phyloP scores from a whole-genome alignment of 139 green algal species.

The Pseudopediastrum boryanum region DNA sequence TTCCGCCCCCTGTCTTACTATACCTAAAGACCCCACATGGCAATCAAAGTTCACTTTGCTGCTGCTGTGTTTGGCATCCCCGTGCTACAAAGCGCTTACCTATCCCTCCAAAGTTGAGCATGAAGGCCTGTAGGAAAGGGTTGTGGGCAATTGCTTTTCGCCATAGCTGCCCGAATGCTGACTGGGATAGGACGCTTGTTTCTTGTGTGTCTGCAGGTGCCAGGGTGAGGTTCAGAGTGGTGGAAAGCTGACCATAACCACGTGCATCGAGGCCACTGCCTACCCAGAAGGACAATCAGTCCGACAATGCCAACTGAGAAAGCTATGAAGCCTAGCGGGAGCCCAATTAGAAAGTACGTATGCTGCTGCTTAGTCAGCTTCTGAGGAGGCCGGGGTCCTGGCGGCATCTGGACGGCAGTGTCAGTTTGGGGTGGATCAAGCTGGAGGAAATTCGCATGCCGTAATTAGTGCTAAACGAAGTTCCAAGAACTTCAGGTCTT shows the following conservation, averaged over 20 bases:
- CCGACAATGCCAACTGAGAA: slow-evolving; percentile 28
- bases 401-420: no score
- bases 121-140: slow-evolving; percentile 44
- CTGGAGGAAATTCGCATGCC: background rate
- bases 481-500: background rate
- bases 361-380: slow-evolving; percentile 22
- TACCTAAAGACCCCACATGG: background rate
- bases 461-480: background rate
- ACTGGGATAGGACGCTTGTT: slow-evolving; percentile 5
- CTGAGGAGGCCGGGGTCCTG: background rate
- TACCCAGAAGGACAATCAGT: slow-evolving; percentile 32
- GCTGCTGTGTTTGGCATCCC: background rate
- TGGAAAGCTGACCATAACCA: no score
- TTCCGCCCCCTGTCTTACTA: background rate
- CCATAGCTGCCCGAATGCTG: slow-evolving; percentile 35
- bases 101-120: slow-evolving; percentile 51
- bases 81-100: slow-evolving; percentile 2
- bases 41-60: background rate
- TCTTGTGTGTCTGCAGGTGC: slow-evolving; percentile 10
- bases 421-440: no score
- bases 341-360: background rate
- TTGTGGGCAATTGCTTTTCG: slow-evolving; percentile 30
- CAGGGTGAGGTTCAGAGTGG: background rate
- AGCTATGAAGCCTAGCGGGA: slow-evolving; percentile 15
- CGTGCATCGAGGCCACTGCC: background rate